Base-by-base conservation (phyloP, 805 yeast genomes). In the Metschnikowia rubicola region DNA sequence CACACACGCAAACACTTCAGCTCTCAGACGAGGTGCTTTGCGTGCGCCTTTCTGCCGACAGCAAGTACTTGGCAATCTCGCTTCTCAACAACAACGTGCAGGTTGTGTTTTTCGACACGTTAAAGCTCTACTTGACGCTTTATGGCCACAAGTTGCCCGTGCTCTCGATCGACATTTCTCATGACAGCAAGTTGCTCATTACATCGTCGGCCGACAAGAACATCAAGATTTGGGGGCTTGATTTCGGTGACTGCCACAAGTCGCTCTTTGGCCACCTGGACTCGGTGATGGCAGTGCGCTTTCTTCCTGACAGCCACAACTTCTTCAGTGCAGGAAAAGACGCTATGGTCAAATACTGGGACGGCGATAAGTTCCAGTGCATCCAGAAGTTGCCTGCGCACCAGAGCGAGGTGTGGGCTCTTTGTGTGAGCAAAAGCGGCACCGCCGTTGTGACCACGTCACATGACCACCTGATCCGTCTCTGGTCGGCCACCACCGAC, bases 71-170 rank as follows among this genome's bases (percentile, higher is more conserved):
- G 46, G 96, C 97, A 5, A 86, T 87, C 5, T 86, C 97, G 1
- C 71, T 94, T 46, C 73, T 92, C 55, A 97, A 94, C 64, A 90
- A 86, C 63, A 94, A 97, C n/a, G 96, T 94, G 38, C 95, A 94
- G 67, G 94, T 94, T 15, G 89, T 94, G 59, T 92, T 85, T 63
- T 73, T 83, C 43, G 98, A 92, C 62, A 74, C 95, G 11, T 75
- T 91, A 64, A 94, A 92, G 68, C 86, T 94, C 60, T 94, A 78
- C 68, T 73, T 94, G 54, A 88, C 92, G 60, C 73, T 94, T 50
- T 94, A 94, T 60, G 99, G 99, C 35, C 99, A 94, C 67, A 94
- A 92, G 63, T 77, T 94, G 51, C 99, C 99, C 0, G 99, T 94
- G 2, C 73, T 94, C 44, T 85, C 96, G 3, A 80, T 94, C 55